Evolutionary conservation across 129 eudicot genomes (phyloP), one percentile per base, ranked within the genome.

Genomic region (Rutidosis leptorrhynchoides): DNA sequence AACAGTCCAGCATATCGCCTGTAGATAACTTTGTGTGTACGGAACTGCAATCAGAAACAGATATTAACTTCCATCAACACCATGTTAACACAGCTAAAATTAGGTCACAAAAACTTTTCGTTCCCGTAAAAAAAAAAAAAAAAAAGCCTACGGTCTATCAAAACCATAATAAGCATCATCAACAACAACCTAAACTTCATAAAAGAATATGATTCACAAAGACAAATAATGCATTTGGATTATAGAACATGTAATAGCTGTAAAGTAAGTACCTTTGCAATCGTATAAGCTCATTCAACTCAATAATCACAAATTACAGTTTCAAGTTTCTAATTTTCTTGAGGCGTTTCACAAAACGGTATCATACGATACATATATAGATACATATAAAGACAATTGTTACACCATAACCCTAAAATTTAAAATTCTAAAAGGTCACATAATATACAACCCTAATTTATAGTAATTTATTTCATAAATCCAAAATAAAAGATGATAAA

Each of bases 21-120:
- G 86, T 89, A 89, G 75, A 89, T 89, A 75, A 89, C 95, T 79
- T 89, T 89, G 95, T 89, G 97, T 7, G 90, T 89, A 17, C 97
- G 95, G 63, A 89, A 89, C 97, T 89, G 87, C 83, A 83, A 79
- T 29, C 65, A 52, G 6, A 57, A 63, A 28, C 25, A 60, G 26
- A 63, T 8, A 40, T 67, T 29, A 64, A 24, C 6, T 37, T 35
- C 33, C 24, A 59, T 53, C 14, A 53, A 53, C 28, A 22, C 2
- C 29, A 53, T 28, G 33, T 40, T 21, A 23, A 37, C 19, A 35
- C 12, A 21, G 22, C 32, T 16, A 55, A 1, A 55, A 16, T 7
- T 19, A 55, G 10, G 3, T 16, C 37, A 45, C 15, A 43, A 19
- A 25, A 17, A n/a, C n/a, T n/a, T n/a, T n/a, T n/a, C n/a, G n/a